A percentile compares a stretch with the other conserved stretches of the same genome.
Evolutionary conservation across 441 rosid genomes (phyloP).

Genomic region (Brassica balearica): DNA sequence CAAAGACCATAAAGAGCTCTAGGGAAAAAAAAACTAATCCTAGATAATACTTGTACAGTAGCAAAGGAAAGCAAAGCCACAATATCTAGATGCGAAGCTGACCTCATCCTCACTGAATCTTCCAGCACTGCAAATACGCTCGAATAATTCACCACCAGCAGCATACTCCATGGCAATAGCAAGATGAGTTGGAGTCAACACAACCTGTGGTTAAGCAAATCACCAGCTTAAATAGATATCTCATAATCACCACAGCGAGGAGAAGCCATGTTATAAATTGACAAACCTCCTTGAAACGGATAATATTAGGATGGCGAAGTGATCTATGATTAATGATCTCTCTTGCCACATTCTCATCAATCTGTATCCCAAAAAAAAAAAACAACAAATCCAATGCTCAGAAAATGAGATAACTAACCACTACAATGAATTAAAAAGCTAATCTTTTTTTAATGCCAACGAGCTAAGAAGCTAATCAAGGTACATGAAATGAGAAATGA

Average conservation of each 20-base stretch:
- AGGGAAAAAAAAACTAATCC: neutral
- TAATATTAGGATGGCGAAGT: conserved; percentile 54
- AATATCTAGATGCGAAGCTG: neutral
- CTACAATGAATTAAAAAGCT: neutral
- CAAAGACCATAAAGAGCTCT: neutral
- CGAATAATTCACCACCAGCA: conserved; percentile 61
- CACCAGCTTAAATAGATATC: neutral
- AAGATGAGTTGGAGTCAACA: conserved; percentile 59
- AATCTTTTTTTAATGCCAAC: neutral
- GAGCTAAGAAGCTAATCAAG: neutral
- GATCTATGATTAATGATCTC: conserved; percentile 94
- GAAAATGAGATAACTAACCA: neutral
- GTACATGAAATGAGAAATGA: neutral
- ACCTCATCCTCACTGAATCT: conserved; percentile 66
- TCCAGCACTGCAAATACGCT: conserved; percentile 59
- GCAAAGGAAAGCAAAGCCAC: neutral
- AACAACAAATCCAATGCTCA: conserved; percentile 21
- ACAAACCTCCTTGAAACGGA: neutral
- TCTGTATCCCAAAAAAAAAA: conserved; percentile 48
- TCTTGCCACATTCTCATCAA: conserved; percentile 92
- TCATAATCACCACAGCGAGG: neutral
- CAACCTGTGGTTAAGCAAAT: conserved; percentile 43
- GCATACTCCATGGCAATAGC: conserved; percentile 65
- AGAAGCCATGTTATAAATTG: neutral
- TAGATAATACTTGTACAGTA: neutral